Evolutionary conservation across 331 rosid species (phyloP).

Genomic region (Saraca asoca): DNA sequence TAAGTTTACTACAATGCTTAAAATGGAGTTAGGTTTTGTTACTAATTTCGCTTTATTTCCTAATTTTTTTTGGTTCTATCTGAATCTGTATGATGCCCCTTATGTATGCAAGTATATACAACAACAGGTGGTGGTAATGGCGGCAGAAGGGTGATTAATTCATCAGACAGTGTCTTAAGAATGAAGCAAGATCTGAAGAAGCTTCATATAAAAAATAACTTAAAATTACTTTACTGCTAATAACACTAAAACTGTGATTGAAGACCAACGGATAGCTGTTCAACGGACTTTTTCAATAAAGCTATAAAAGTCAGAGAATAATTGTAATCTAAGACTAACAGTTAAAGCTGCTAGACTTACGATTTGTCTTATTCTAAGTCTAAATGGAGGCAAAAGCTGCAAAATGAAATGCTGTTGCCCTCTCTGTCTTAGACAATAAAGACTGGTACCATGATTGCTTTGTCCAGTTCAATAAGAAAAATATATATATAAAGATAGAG

Average conservation of each 20-base stretch:
- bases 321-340: slow-evolving; percentile 38
- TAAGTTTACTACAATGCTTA: no score
- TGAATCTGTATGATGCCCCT: no score
- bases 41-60: no score
- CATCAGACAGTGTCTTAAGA: slow-evolving; percentile 16
- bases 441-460: slow-evolving; percentile 40
- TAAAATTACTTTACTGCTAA: slow-evolving; percentile 13
- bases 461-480: slow-evolving; percentile 30
- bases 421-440: slow-evolving; percentile 42
- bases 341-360: slow-evolving; percentile 36
- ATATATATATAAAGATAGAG: neutral
- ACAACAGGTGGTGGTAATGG: no score
- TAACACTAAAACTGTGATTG: no score
- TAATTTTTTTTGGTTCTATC: no score
- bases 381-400: slow-evolving; percentile 48
- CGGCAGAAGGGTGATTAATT: no score
- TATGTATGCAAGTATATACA: no score
- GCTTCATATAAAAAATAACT: slow-evolving; percentile 8
- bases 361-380: slow-evolving; percentile 43
- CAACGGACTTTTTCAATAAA: no score
- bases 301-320: no score
- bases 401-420: neutral
- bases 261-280: no score
- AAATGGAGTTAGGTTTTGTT: no score
- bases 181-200: slow-evolving; percentile 32